Percentiles rank a stretch among this genome's conserved stretches.
These are phyloP conservation scores for Pholiota microspora DNA, from an alignment of 768 basidiomycete genomes.

Conservation along the genomic window DNA sequence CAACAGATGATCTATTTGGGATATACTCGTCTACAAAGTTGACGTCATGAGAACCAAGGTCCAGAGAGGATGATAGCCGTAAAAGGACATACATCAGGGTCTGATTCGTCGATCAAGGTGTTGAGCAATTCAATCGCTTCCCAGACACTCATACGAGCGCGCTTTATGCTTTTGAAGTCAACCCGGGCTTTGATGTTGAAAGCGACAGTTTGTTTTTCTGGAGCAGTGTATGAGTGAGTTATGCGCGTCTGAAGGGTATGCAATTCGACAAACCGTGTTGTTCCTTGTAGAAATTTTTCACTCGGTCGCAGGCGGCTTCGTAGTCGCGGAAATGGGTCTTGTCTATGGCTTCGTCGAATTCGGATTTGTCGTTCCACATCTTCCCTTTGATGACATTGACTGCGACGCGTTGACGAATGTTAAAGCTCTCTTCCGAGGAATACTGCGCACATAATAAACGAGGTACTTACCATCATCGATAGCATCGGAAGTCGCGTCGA, in stretches of 20 bases:
- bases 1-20: slow-evolving; percentile 88
- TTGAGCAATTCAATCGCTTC: slow-evolving; percentile 86
- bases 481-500: slow-evolving; percentile 46
- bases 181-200: slow-evolving; percentile 81
- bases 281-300: slow-evolving; percentile 75
- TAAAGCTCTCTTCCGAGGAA: not conserved
- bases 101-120: slow-evolving; percentile 86
- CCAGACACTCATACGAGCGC: slow-evolving; percentile 83
- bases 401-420: slow-evolving; percentile 22
- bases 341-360: slow-evolving; percentile 62
- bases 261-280: slow-evolving; percentile 57
- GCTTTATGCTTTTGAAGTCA: slow-evolving; percentile 63
- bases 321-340: slow-evolving; percentile 72
- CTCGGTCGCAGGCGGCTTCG: slow-evolving; percentile 72
- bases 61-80: slow-evolving; percentile 4
- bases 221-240: not conserved
- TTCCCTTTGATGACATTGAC: slow-evolving; percentile 71
- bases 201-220: slow-evolving; percentile 85
- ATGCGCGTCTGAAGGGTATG: not conserved
- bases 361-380: slow-evolving; percentile 54
- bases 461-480: slow-evolving; percentile 41
- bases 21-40: slow-evolving; percentile 56
- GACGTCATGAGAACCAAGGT: slow-evolving; percentile 23
- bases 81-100: slow-evolving; percentile 66
- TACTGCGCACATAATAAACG: not conserved